Base-by-base conservation (phyloP, 768 basidiomycete genomes). In the Pleurotus platypus region DNA sequence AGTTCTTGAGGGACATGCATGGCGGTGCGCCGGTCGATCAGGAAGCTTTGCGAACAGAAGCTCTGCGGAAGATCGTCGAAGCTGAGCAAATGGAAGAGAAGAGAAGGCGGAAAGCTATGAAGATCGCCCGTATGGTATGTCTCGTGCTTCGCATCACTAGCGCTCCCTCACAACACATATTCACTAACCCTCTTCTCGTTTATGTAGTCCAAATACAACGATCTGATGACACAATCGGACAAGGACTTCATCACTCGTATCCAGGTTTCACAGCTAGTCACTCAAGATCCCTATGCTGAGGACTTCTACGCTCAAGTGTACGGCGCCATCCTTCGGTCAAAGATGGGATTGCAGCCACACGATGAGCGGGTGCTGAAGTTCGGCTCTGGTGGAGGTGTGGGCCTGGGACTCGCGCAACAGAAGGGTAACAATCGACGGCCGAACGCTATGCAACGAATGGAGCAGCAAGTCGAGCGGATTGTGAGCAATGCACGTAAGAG, bases 161-260 rank as follows among this genome's bases (percentile, higher is more conserved):
- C 49, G 24, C 22, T 54, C 9, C 20, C 5, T 38, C 22, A 15
- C 39, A 54, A 63, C 6, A 67, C 57, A 24, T 16, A 45, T 24
- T 22, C 13, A 12, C 16, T 46, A 20, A 46, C 40, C n/a, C 2
- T 15, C 6, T 40, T 62, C 35, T 16, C 61, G 56, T 56, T 22
- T 15, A 38, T 57, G 7, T 53, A 94, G 93, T 84, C 94, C 59
- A 86, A 91, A 58, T 94, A 94, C 67, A 96, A 96, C 63, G 92
- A 94, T 69, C 79, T 95, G 38, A 96, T 96, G 94, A 94, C 93
- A 2, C 93, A 94, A 72, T 94, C 92, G 9, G 97, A 99, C 78
- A 98, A 98, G 75, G 97, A 98, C 67, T 99, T 98, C 68, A 98
- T 99, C 73, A 98, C 97, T 37, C 87, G 97, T 22, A 98, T 99